Conservation (phyloP, 306 rosid genomes). For the Inga laurina region DNA sequence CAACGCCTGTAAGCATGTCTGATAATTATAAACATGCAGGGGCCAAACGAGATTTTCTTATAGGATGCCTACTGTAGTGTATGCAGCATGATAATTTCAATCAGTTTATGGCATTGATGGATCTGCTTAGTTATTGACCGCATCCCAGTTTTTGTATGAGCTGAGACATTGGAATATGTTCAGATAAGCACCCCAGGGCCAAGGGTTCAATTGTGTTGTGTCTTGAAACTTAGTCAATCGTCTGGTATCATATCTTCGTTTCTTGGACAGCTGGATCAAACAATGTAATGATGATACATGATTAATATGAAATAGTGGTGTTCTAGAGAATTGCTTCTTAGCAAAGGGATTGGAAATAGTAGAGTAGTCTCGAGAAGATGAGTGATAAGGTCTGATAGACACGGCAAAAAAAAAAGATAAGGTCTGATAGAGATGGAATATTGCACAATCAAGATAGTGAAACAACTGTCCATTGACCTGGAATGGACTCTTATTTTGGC, state of each 20-base stretch:
- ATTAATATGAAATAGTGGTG: background rate
- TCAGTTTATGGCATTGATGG: slow-evolving; percentile 4
- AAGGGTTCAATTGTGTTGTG: slow-evolving; percentile 17
- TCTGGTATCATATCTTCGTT: background rate
- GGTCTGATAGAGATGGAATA: background rate
- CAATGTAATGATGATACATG: background rate
- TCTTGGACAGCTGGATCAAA: background rate
- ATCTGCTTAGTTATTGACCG: slow-evolving; percentile 21
- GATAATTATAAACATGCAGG: background rate
- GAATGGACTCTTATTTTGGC: background rate
- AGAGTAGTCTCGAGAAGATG: background rate
- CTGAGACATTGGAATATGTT: slow-evolving; percentile 11
- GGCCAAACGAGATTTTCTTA: background rate
- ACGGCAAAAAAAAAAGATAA: too few relatives aligned
- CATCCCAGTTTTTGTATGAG: slow-evolving; percentile 16
- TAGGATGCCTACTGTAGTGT: background rate
- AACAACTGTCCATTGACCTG: background rate
- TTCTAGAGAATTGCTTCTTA: background rate
- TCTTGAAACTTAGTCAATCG: slow-evolving; percentile 18
- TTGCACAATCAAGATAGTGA: background rate
- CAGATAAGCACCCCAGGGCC: background rate
- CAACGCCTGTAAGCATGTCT: background rate
- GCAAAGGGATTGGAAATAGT: background rate
- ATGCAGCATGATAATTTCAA: background rate
- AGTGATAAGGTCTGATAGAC: background rate